Evolutionary conservation across 306 rosid genomes (phyloP).

Genomic region (Fragaria vesca): DNA sequence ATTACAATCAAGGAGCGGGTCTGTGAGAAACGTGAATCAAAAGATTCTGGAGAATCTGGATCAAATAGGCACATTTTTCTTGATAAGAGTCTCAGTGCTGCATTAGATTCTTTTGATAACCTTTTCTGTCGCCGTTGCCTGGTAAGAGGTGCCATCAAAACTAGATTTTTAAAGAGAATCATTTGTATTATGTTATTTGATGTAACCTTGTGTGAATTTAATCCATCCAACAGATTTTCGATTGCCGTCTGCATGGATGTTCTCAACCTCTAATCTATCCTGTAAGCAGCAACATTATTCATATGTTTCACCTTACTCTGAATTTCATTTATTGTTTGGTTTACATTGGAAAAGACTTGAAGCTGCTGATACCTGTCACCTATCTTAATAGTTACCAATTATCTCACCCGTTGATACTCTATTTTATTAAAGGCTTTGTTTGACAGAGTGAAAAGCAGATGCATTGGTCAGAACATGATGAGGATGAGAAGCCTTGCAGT

Average conservation of each 20-base stretch:
- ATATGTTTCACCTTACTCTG: slow-evolving; percentile 11
- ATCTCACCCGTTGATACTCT: slow-evolving; percentile 12
- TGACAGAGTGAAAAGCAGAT: slow-evolving; percentile 75
- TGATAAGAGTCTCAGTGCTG: slow-evolving; percentile 74
- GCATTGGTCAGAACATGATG: slow-evolving; percentile 72
- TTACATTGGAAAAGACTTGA: not conserved
- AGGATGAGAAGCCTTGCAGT: slow-evolving; percentile 74
- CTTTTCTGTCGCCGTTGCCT: slow-evolving; percentile 96
- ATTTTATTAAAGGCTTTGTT: slow-evolving; percentile 38
- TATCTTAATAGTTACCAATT: not conserved
- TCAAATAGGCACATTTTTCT: slow-evolving; percentile 49
- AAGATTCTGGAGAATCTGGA: slow-evolving; percentile 44
- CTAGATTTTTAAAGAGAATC: slow-evolving; percentile 11
- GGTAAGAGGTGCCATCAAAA: slow-evolving; percentile 49
- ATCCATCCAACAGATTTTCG: slow-evolving; percentile 69
- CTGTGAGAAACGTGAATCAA: slow-evolving; percentile 33
- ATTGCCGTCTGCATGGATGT: slow-evolving; percentile 93
- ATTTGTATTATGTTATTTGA: slow-evolving; percentile 12
- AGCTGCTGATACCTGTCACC: not conserved
- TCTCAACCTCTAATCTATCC: slow-evolving; percentile 74
- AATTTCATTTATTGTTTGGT: not conserved
- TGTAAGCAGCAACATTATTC: slow-evolving; percentile 49
- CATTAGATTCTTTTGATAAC: slow-evolving; percentile 94
- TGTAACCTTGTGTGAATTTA: slow-evolving; percentile 30
- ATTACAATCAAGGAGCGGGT: slow-evolving; percentile 59